Base-by-base conservation (phyloP, 1,284 basidiomycete species). In the Ganoderma boninense region DNA sequence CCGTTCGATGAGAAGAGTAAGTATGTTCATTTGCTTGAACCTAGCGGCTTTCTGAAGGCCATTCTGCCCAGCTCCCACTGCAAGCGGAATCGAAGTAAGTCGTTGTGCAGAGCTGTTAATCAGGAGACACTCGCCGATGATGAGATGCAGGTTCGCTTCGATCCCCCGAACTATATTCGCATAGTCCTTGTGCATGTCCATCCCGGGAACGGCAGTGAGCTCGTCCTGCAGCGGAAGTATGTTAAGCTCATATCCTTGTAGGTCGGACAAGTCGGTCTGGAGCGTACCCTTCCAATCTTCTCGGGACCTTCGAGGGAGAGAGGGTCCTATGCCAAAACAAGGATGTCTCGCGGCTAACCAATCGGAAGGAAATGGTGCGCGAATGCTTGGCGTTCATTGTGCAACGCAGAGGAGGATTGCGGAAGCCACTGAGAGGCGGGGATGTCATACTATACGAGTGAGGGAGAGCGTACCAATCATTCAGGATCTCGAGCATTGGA, bases 291-390 rank as follows among this genome's bases (percentile, higher is more conserved):
- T 32, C 29, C 74, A 71, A 91, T 86, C 64, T 78, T 76, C 4
- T 79, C 63, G 7, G 71, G 67, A 8, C 86, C 85, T 66, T 82
- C 81, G 74, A 91, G 86, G 0, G 89, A 88, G 44, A 90, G 87
- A 71, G 89, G 86, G 74, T 89, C 85, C 89, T 89, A 91, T 4
- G 89, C 89, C 62, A 91, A 81, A 0, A 88, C 82, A 20, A 91
- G 82, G 70, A 89, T 82, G 76, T 92, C 90, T 35, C 89, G 82
- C 86, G 87, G 87, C 77, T 82, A 84, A 2, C 85, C 84, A 59
- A 86, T 82, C 0, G 83, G 80, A 18, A 84, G 77, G 68, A 89
- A 82, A 26, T 85, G 79, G 26, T 77, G 64, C 5, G 77, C 71
- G 42, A 86, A 70, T 0, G 74, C 79, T 4, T 75, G 7, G 80